These are phyloP conservation scores for Crithidia thermophila DNA, from an alignment of 208 protist genomes.

Conservation along the genomic window DNA sequence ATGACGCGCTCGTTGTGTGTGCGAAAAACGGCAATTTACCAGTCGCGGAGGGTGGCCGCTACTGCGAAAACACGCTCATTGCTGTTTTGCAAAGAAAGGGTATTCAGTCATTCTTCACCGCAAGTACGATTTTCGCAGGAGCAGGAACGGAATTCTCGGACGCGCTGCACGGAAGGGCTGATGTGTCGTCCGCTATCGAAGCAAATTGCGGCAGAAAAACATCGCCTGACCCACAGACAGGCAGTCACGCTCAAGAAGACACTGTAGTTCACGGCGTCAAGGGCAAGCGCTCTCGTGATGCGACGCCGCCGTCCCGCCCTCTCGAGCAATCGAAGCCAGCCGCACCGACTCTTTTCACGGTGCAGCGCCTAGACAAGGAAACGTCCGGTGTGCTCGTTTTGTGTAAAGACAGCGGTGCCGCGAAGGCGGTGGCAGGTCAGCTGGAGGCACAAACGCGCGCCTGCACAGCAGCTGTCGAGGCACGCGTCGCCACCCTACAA, in stretches of 20 bases:
- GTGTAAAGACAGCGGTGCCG: conserved; percentile 17
- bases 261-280: too few relatives aligned
- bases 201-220: too few relatives aligned
- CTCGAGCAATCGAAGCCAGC: neutral
- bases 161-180: too few relatives aligned
- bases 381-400: conserved; percentile 84
- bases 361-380: conserved; percentile 91
- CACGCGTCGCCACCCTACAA: neutral
- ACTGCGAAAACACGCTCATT: conserved; percentile 80
- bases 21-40: conserved; percentile 84
- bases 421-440: conserved; percentile 38
- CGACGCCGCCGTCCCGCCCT: neutral
- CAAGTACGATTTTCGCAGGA: neutral
- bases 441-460: conserved; percentile 57
- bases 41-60: conserved; percentile 83
- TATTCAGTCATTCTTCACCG: conserved; percentile 3
- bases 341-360: conserved; percentile 31
- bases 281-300: neutral
- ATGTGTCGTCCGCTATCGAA: too few relatives aligned
- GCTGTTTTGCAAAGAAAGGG: conserved; percentile 42
- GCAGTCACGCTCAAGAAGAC: too few relatives aligned
- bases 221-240: too few relatives aligned
- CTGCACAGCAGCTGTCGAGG: conserved; percentile 21
- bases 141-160: too few relatives aligned
- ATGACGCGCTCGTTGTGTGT: conserved; percentile 57